A percentile compares a stretch with the other conserved stretches of the same genome.
Evolutionary conservation across 495 filamentous ascomycete genomes (phyloP).

Genomic region (Trichocladium uniseriatum): DNA sequence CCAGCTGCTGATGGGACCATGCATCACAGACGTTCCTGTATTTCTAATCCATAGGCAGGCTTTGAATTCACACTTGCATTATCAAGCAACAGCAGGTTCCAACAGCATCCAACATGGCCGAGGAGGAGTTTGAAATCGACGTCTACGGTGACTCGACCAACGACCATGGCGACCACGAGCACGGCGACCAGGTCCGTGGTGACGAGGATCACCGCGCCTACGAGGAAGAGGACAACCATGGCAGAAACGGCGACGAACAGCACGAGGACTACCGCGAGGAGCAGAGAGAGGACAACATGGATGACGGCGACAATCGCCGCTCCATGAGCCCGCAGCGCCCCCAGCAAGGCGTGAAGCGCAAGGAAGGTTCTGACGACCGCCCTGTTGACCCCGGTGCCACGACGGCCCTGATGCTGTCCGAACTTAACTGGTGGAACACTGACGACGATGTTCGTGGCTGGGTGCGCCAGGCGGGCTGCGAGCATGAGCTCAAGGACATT

Average conservation of each 20-base stretch:
- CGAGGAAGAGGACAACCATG: constrained; percentile 38
- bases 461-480: constrained; percentile 64
- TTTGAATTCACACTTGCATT: constrained; percentile 20
- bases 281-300: constrained; percentile 25
- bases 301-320: constrained; percentile 31
- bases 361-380: constrained; percentile 64
- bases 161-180: constrained; percentile 30
- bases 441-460: constrained; percentile 92
- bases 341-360: constrained; percentile 68
- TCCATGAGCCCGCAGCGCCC: constrained; percentile 28
- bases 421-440: constrained; percentile 92
- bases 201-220: constrained; percentile 55
- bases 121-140: constrained; percentile 98
- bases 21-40: constrained; percentile 23
- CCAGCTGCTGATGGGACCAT: constrained; percentile 16
- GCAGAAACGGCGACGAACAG: constrained; percentile 32
- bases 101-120: constrained; percentile 32
- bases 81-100: background rate
- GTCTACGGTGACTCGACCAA: constrained; percentile 79
- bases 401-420: constrained; percentile 71
- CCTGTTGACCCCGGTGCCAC: constrained; percentile 75
- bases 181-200: constrained; percentile 63
- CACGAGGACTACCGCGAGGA: constrained; percentile 30
- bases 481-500: constrained; percentile 81
- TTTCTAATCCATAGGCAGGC: constrained; percentile 27